Percentiles rank a stretch among this genome's conserved stretches.
Conservation (phyloP, 441 rosid genomes). For the Gossypium laxum region DNA sequence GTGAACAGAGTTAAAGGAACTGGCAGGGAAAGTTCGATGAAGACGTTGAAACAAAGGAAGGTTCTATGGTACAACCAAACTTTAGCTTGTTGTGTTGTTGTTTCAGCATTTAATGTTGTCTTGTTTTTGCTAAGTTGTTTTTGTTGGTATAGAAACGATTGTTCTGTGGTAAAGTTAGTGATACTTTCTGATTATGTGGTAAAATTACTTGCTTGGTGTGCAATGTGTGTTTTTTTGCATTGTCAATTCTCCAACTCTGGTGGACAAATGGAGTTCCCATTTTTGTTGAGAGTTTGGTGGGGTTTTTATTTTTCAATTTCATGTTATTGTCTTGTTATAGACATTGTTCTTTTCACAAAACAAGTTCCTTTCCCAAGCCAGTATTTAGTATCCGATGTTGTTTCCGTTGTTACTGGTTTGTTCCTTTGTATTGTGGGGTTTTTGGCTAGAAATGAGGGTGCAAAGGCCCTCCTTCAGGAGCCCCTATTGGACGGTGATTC, state of each 20-base stretch:
- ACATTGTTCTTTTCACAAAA: slow-evolving; percentile 28
- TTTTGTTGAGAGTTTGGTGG: slow-evolving; percentile 66
- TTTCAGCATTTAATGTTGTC: slow-evolving; percentile 38
- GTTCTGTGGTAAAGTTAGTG: slow-evolving; percentile 39
- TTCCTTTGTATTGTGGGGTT: slow-evolving; percentile 52
- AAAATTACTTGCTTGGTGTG: slow-evolving; percentile 56
- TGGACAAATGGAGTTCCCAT: slow-evolving; percentile 31
- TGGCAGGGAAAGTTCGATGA: slow-evolving; percentile 23
- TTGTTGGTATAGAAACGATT: slow-evolving; percentile 45
- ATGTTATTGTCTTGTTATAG: slow-evolving; percentile 48
- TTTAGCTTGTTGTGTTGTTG: slow-evolving; percentile 36
- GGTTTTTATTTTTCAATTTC: slow-evolving; percentile 43
- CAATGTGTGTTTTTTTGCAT: slow-evolving; percentile 32
- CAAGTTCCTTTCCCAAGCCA: slow-evolving; percentile 24
- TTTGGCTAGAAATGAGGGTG: slow-evolving; percentile 26
- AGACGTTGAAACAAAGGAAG: slow-evolving; percentile 16
- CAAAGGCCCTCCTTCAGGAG: slow-evolving; percentile 36
- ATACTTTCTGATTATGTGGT: slow-evolving; percentile 45
- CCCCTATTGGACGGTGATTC: slow-evolving; percentile 48
- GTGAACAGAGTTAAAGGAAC: slow-evolving; percentile 23
- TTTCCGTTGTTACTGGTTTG: slow-evolving; percentile 40
- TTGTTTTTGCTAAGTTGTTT: slow-evolving; percentile 36
- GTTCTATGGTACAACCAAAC: slow-evolving; percentile 29
- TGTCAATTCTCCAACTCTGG: slow-evolving; percentile 22
- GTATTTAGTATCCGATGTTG: slow-evolving; percentile 35